A percentile compares a stretch with the other conserved stretches of the same genome.
Conservation (phyloP, 1,139 yeast species). For the Candida sp. region DNA sequence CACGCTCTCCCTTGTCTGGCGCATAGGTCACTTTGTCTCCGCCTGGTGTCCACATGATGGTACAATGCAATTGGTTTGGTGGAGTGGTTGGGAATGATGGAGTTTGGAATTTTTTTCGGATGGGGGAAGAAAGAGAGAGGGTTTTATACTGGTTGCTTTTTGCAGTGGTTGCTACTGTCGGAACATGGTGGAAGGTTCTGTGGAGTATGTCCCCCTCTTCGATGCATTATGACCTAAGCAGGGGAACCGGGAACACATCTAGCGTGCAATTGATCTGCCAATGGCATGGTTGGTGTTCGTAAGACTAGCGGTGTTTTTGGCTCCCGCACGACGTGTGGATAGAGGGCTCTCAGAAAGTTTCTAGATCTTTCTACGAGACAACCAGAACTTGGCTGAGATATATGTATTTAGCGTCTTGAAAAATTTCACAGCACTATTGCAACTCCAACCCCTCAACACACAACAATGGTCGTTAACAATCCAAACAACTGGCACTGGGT, state of each 20-base stretch:
- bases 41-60: slow-evolving; percentile 31
- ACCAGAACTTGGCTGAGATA: too few species aligned
- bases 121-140: not conserved
- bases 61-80: not conserved
- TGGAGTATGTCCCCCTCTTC: not conserved
- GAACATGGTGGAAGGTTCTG: not conserved
- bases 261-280: too few species aligned
- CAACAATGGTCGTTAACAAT: slow-evolving; percentile 49
- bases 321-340: not conserved
- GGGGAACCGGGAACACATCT: too few species aligned
- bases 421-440: not conserved
- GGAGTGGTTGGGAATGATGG: not conserved
- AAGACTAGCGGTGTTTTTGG: not conserved
- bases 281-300: too few species aligned
- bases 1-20: slow-evolving; percentile 44
- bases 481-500: slow-evolving; percentile 93
- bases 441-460: slow-evolving; percentile 4
- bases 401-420: too few species aligned
- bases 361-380: slow-evolving; percentile 1
- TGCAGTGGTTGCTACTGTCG: not conserved
- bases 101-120: not conserved
- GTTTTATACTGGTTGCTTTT: not conserved
- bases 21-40: slow-evolving; percentile 33
- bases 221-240: not conserved
- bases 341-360: not conserved